These are phyloP conservation scores for Luvunga scandens DNA, from an alignment of 345 rosid species.

Conservation along the genomic window DNA sequence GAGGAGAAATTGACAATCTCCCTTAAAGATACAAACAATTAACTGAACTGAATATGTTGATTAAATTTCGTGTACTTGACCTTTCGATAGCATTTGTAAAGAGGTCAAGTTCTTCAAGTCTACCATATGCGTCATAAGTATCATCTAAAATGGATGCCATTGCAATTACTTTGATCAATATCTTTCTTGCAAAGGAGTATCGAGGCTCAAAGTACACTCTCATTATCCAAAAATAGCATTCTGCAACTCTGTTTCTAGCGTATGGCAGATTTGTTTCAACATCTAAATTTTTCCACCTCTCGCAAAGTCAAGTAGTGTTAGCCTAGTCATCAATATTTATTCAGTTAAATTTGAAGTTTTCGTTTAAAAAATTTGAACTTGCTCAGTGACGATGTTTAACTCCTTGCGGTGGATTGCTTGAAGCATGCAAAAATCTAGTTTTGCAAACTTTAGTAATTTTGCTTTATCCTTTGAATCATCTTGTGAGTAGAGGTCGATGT, in stretches of 20 bases:
- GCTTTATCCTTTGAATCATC: not conserved
- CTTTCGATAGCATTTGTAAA: not conserved
- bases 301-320: not conserved
- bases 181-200: not conserved
- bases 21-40: too few relatives aligned
- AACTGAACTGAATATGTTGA: not conserved
- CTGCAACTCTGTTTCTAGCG: not conserved
- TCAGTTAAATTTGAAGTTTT: too few relatives aligned
- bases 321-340: too few relatives aligned
- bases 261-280: not conserved
- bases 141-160: constrained; percentile 27
- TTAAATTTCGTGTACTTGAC: not conserved
- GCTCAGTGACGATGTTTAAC: not conserved
- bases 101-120: not conserved
- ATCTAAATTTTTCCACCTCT: constrained; percentile 27
- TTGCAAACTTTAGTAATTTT: constrained; percentile 18
- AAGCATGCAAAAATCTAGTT: constrained; percentile 22
- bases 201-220: not conserved
- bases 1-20: too few relatives aligned
- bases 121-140: constrained; percentile 26
- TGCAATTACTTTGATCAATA: not conserved
- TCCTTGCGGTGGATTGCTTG: constrained; percentile 16
- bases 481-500: constrained; percentile 18
- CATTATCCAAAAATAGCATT: not conserved
- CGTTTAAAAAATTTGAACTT: not conserved